These are phyloP conservation scores for Torulaspora franciscae DNA, from an alignment of 805 yeast species.

Conservation along the genomic window DNA sequence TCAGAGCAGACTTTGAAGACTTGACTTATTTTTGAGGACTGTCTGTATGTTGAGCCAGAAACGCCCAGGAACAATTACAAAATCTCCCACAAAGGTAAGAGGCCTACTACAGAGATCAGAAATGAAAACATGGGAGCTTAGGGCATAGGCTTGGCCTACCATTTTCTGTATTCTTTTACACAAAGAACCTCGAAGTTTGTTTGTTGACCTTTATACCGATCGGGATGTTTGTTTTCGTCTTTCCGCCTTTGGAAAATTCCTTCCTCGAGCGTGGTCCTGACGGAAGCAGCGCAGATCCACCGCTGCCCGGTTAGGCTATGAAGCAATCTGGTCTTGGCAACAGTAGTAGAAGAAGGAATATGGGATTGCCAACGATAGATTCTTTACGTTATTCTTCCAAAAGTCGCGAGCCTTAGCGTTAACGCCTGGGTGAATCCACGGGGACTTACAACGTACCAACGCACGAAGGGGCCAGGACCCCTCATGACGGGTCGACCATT, in stretches of 20 bases:
- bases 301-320: background rate
- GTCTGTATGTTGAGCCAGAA: background rate
- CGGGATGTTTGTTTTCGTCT: constrained; percentile 8
- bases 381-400: too few species aligned
- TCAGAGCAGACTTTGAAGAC: constrained; percentile 4
- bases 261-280: background rate
- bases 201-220: constrained; percentile 6
- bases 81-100: constrained; percentile 3
- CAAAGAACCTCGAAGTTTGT: constrained; percentile 3
- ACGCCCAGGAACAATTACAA: background rate
- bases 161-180: constrained; percentile 2
- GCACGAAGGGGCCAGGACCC: too few species aligned
- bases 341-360: too few species aligned
- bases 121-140: background rate
- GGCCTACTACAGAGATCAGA: background rate
- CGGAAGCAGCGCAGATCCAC: too few species aligned
- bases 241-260: constrained; percentile 3
- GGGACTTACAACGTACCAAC: too few species aligned
- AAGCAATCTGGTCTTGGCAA: too few species aligned
- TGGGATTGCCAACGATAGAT: too few species aligned
- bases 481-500: too few species aligned
- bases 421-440: too few species aligned
- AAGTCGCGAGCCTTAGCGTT: too few species aligned
- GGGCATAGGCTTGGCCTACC: background rate
- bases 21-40: background rate